These are phyloP conservation scores for Plasmodium cynomolgi DNA, from an alignment of 169 alveolate species.

Conservation along the genomic window DNA sequence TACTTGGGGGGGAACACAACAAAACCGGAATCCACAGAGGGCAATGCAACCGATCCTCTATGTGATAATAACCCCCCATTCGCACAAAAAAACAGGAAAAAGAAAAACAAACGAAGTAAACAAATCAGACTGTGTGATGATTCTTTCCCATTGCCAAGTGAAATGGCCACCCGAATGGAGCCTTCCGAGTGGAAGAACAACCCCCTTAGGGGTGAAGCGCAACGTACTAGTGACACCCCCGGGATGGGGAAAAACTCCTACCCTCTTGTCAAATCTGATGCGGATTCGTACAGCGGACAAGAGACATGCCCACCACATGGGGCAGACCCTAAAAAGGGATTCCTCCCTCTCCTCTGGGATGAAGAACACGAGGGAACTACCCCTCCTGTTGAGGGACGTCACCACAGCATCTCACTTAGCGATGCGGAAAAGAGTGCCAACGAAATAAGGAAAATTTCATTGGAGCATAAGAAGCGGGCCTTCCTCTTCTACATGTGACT, in stretches of 20 bases:
- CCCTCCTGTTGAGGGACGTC: background rate
- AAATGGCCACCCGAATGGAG: background rate
- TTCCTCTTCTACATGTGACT: constrained; percentile 32
- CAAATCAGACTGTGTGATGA: background rate
- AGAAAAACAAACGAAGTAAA: background rate
- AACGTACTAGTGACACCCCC: background rate
- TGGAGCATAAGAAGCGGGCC: constrained; percentile 37
- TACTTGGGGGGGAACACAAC: background rate
- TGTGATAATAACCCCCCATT: background rate
- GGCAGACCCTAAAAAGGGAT: background rate
- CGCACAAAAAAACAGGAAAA: background rate
- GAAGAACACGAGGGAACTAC: background rate
- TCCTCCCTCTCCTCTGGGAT: background rate
- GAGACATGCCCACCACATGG: background rate
- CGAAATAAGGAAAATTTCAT: constrained; percentile 9
- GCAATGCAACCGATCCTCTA: background rate
- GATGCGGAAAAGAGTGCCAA: constrained; percentile 19
- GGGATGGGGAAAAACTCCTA: background rate
- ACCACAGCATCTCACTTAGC: background rate
- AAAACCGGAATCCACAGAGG: background rate
- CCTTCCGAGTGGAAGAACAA: background rate
- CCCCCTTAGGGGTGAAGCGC: background rate
- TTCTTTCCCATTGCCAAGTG: background rate
- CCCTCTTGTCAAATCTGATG: background rate
- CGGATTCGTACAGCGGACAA: background rate